Evolutionary conservation across 495 filamentous ascomycete genomes (phyloP).

Genomic region (Talaromyces liani): DNA sequence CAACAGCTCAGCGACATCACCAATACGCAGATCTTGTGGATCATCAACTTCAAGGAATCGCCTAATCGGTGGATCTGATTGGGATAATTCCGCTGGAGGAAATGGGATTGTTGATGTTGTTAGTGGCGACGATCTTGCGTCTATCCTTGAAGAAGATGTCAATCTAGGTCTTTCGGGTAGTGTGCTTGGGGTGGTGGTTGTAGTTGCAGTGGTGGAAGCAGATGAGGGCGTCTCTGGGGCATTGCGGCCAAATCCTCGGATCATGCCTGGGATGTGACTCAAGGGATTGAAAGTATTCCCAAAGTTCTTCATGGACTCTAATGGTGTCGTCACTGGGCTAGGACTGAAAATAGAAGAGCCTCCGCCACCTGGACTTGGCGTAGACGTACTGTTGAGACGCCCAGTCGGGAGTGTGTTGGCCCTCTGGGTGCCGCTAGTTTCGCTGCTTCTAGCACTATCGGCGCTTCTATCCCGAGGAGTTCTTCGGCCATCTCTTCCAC

Average conservation of each 20-base stretch:
- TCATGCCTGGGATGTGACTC: slow-evolving; percentile 65
- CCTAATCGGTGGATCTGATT: slow-evolving; percentile 61
- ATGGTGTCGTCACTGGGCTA: slow-evolving; percentile 37
- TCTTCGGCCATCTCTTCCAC: slow-evolving; percentile 54
- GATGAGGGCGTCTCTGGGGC: slow-evolving; percentile 27
- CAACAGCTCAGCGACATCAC: slow-evolving; percentile 75
- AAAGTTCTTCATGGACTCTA: slow-evolving; percentile 78
- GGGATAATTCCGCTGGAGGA: neutral
- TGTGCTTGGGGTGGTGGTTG: neutral
- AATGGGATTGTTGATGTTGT: neutral
- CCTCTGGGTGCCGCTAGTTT: slow-evolving; percentile 36
- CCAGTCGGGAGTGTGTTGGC: neutral
- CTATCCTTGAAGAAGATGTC: neutral
- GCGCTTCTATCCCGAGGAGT: slow-evolving; percentile 63
- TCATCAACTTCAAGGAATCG: slow-evolving; percentile 76
- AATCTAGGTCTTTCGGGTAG: slow-evolving; percentile 13
- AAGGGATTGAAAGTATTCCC: slow-evolving; percentile 80
- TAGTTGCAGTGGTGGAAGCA: slow-evolving; percentile 20
- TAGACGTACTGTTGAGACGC: neutral
- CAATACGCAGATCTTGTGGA: slow-evolving; percentile 68
- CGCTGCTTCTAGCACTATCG: slow-evolving; percentile 63
- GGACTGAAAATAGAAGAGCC: slow-evolving; percentile 2
- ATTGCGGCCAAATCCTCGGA: slow-evolving; percentile 69
- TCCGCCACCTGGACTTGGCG: slow-evolving; percentile 7
- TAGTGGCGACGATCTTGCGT: neutral